Conservation (phyloP, 257 asterid genomes). For the Paraleonurus japonicus region DNA sequence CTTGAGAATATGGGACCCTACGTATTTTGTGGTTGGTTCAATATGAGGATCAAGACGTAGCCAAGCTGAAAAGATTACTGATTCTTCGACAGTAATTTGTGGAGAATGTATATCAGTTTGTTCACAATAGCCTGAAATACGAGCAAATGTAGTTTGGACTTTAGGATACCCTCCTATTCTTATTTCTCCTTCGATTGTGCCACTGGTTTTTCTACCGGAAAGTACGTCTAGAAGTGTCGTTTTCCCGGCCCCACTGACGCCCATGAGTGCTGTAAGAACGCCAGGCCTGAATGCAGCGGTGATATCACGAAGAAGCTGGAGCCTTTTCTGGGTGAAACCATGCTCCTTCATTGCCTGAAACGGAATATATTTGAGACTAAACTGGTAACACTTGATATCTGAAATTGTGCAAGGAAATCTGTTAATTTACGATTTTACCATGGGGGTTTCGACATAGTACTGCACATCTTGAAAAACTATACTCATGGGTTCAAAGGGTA, state of each 20-base stretch:
- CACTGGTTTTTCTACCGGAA: conserved; percentile 54
- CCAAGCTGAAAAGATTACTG: conserved; percentile 60
- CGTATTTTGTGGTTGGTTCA: conserved; percentile 41
- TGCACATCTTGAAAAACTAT: conserved; percentile 52
- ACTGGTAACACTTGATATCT: background rate
- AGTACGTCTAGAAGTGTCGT: conserved; percentile 61
- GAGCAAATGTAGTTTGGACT: conserved; percentile 52
- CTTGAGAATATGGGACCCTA: conserved; percentile 18
- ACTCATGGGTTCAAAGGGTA: conserved; percentile 51
- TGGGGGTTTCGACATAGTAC: conserved; percentile 54
- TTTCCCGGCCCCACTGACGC: conserved; percentile 67
- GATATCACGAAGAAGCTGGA: conserved; percentile 44
- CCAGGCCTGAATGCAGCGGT: conserved; percentile 55
- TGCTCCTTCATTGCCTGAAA: conserved; percentile 47
- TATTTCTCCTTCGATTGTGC: conserved; percentile 49
- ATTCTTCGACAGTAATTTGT: conserved; percentile 54
- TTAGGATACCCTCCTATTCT: conserved; percentile 56
- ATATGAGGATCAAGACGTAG: conserved; percentile 44
- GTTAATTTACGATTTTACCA: conserved; percentile 27
- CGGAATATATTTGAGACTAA: background rate
- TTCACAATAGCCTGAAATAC: conserved; percentile 55
- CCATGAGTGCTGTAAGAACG: conserved; percentile 57
- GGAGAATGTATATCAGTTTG: conserved; percentile 59
- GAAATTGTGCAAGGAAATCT: background rate
- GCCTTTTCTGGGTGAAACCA: conserved; percentile 41